These are phyloP conservation scores for Barnettozyma hawaiiensis DNA, from an alignment of 1,139 yeast genomes.

Conservation along the genomic window DNA sequence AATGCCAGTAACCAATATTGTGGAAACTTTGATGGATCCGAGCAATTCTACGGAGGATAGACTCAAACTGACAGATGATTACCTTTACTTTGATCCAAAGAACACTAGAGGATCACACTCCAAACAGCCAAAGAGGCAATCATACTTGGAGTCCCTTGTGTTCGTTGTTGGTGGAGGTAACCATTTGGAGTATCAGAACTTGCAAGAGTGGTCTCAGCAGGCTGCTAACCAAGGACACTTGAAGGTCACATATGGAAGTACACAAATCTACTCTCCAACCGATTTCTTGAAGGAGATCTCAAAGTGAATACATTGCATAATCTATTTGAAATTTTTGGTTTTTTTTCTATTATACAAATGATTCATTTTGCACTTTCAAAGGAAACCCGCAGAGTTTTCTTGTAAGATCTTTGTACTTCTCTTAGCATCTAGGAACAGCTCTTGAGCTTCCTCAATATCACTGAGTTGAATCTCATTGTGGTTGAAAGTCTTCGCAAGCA, in stretches of 20 bases:
- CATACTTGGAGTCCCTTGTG: slow-evolving; percentile 75
- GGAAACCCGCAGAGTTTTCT: slow-evolving; percentile 20
- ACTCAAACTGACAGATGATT: slow-evolving; percentile 74
- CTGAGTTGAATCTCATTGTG: slow-evolving; percentile 61
- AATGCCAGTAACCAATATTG: slow-evolving; percentile 83
- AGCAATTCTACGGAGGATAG: slow-evolving; percentile 53
- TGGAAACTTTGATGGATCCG: slow-evolving; percentile 90
- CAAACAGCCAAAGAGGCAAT: slow-evolving; percentile 80
- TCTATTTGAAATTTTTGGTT: slow-evolving; percentile 30
- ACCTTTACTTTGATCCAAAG: slow-evolving; percentile 84
- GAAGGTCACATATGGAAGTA: slow-evolving; percentile 81
- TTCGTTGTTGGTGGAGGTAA: slow-evolving; percentile 97
- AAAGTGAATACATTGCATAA: not conserved
- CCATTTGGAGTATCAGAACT: slow-evolving; percentile 86
- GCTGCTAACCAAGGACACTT: slow-evolving; percentile 31
- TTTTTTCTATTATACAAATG: slow-evolving; percentile 9
- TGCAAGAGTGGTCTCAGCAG: slow-evolving; percentile 78
- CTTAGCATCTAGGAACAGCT: slow-evolving; percentile 80
- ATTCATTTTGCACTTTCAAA: slow-evolving; percentile 9
- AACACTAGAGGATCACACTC: slow-evolving; percentile 82
- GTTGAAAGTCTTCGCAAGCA: slow-evolving; percentile 69
- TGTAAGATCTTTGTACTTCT: slow-evolving; percentile 79
- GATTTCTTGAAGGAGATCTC: slow-evolving; percentile 73
- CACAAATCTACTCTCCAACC: slow-evolving; percentile 70
- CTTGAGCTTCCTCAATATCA: slow-evolving; percentile 85